Percentiles rank a stretch among this genome's conserved stretches.
Evolutionary conservation across 2,329 filamentous ascomycete genomes (phyloP).

Genomic region (Neofusicoccum laricinum): DNA sequence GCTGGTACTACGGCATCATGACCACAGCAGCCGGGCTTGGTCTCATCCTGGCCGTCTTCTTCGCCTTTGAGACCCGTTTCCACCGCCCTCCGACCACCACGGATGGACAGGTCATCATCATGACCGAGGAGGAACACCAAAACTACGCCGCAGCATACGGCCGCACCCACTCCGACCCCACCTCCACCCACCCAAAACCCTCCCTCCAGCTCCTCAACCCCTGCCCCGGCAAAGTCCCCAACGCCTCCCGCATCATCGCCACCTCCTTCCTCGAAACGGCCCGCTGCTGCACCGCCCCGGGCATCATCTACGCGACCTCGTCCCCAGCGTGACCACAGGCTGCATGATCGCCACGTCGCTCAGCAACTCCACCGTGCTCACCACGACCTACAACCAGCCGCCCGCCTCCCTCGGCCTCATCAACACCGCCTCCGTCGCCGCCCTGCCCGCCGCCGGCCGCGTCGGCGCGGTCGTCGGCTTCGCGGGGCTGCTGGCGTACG

Average conservation of each 20-base stretch:
- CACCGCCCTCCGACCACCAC: slow-evolving; percentile 32
- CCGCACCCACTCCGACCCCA: background rate
- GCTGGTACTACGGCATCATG: slow-evolving; percentile 44
- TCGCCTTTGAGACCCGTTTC: slow-evolving; percentile 42
- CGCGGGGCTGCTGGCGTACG: slow-evolving; percentile 12
- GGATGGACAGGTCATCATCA: slow-evolving; percentile 34
- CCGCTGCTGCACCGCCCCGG: slow-evolving; percentile 34
- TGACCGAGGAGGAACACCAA: slow-evolving; percentile 31
- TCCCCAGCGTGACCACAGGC: slow-evolving; percentile 38
- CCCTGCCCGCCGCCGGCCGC: slow-evolving; percentile 26
- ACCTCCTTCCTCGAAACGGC: slow-evolving; percentile 31
- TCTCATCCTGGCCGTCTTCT: slow-evolving; percentile 35
- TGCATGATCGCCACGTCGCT: slow-evolving; percentile 38
- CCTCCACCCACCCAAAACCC: slow-evolving; percentile 7
- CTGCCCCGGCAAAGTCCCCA: slow-evolving; percentile 13
- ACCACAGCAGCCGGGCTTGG: slow-evolving; percentile 35
- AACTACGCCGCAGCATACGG: slow-evolving; percentile 16
- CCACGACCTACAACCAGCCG: slow-evolving; percentile 33
- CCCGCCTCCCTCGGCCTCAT: slow-evolving; percentile 20
- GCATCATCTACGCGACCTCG: slow-evolving; percentile 39
- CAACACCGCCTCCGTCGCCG: slow-evolving; percentile 19
- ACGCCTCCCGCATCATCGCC: slow-evolving; percentile 18
- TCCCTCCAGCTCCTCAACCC: slow-evolving; percentile 21
- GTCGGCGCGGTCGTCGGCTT: slow-evolving; percentile 28
- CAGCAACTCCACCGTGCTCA: slow-evolving; percentile 38